Base-by-base conservation (phyloP, 768 basidiomycete genomes). In the Mycena crocata region DNA sequence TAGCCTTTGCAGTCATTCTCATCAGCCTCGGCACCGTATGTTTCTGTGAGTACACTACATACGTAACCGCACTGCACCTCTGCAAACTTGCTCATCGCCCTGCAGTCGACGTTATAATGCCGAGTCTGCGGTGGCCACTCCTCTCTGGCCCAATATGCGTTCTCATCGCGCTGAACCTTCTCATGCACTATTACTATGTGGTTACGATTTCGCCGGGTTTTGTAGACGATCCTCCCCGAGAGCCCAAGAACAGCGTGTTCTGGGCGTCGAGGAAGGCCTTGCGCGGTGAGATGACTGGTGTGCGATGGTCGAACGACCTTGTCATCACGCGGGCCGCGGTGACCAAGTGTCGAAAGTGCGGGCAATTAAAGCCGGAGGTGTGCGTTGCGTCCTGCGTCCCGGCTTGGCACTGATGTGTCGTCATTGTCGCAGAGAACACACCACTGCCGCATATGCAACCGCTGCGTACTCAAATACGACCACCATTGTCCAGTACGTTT, bases 391-490 rank as follows among this genome's bases (percentile, higher is more conserved):
- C 21, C 17, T 60, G n/a, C 52, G 42, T 24, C 40, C 23, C n/a
- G n/a, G n/a, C n/a, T n/a, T n/a, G n/a, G n/a, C n/a, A n/a, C n/a
- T n/a, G n/a, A n/a, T n/a, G n/a, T n/a, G n/a, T n/a, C n/a, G n/a
- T n/a, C n/a, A n/a, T n/a, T n/a, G n/a, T n/a, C n/a, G 30, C 67
- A 97, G 95, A 89, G 96, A 80, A 86, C 96, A 12, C 96, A 98
- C 76, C 96, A 97, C 78, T 98, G 96, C 79, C 86, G 90, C 28
- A 91, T 98, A 74, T 98, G 96, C 76, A 94, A 95, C 71, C 87
- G 86, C 56, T 98, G 96, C 74, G 89, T 98, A 30, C 76, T 98
- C 48, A 95, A 95, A 75, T 96, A 90, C 75, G 94, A 95, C 74
- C 94, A 95, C 72, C 94, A 95, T 77, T 95, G 94, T 80, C 93